phyloP scores from a whole-genome alignment of 306 rosid species.

The Sindora glabra region DNA sequence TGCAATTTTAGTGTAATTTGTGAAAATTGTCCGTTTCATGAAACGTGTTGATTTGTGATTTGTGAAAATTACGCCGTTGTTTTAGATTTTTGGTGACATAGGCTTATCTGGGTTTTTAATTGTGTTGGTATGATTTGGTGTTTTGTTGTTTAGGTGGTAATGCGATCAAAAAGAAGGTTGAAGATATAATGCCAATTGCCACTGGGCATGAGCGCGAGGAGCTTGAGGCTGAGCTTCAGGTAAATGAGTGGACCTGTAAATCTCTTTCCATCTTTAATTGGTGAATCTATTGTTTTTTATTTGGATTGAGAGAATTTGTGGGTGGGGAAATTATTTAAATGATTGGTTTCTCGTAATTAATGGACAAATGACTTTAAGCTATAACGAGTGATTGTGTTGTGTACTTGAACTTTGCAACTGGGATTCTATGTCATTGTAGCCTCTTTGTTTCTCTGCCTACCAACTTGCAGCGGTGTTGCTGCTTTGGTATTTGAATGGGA shows the following conservation, averaged over 20 bases:
- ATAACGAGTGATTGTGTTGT: background rate
- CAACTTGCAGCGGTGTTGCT: background rate
- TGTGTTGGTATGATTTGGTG: background rate
- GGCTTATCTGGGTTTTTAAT: background rate
- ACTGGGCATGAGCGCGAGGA: slow-evolving; percentile 98
- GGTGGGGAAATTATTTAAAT: too few relatives aligned
- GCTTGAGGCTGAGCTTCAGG: slow-evolving; percentile 73
- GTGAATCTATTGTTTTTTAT: background rate
- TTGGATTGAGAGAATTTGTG: too few relatives aligned
- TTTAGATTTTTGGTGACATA: too few relatives aligned
- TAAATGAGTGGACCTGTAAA: too few relatives aligned
- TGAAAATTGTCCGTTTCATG: too few relatives aligned
- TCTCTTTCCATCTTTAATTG: background rate
- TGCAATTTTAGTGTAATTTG: too few relatives aligned
- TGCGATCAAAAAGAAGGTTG: slow-evolving; percentile 56
- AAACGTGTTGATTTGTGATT: too few relatives aligned
- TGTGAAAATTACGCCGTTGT: too few relatives aligned
- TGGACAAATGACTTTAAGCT: background rate
- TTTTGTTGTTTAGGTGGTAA: slow-evolving; percentile 18
- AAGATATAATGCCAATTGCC: slow-evolving; percentile 83
- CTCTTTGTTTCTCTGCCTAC: background rate
- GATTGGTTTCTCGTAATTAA: background rate
- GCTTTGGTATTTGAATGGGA: background rate
- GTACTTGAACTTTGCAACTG: background rate
- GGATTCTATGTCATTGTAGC: background rate